Evolutionary conservation across 1,139 yeast species (phyloP), one percentile per base, ranked within the genome.

Genomic region (Geotrichum klebahnii): DNA sequence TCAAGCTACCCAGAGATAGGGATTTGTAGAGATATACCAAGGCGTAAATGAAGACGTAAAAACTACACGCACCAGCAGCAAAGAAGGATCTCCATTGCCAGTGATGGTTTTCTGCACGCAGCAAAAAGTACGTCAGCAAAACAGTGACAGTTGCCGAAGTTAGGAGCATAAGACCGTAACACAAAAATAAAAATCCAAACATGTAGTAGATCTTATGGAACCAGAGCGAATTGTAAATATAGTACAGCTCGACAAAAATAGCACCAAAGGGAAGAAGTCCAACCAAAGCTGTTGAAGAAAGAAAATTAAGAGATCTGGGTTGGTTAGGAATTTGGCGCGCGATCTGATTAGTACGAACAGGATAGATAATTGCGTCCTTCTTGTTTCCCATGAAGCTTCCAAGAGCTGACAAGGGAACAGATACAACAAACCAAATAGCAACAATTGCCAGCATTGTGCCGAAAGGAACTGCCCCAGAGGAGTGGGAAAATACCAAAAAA

Each of bases 51-150:
- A 89, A 88, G 37, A 90, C 84, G 67, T 90, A 94, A 51, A 84
- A 61, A 0, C 95, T 77, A 67, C 95, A 84, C 24, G 97, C 95
- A 47, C 96, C 97, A 26, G 96, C 94, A 54, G 89, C 77, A 61
- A 84, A 78, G 61, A 90, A 75, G 8, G 96, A 80, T 67, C 90
- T 82, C 98, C 98, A 92, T 65, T 89, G 97, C 99, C 99, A 92
- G 67, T 82, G 81, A 73, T 94, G 90, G 68, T 92, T 87, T 66
- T 92, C 98, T 41, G 89, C 75, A 65, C 96, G 88, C 57, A 94
- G 76, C 9, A 90, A 78, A 72, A 86, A 85, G 69, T 92, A 92
- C 35, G 86, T 80, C 72, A 89, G 78, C 60, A 92, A 74, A 19
- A 89, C 73, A 0, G 96, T 83, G 40, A 89, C 89, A 56, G 92